These are phyloP conservation scores for Ramichloridium luteum DNA, from an alignment of 2,329 filamentous ascomycete genomes.

Conservation along the genomic window DNA sequence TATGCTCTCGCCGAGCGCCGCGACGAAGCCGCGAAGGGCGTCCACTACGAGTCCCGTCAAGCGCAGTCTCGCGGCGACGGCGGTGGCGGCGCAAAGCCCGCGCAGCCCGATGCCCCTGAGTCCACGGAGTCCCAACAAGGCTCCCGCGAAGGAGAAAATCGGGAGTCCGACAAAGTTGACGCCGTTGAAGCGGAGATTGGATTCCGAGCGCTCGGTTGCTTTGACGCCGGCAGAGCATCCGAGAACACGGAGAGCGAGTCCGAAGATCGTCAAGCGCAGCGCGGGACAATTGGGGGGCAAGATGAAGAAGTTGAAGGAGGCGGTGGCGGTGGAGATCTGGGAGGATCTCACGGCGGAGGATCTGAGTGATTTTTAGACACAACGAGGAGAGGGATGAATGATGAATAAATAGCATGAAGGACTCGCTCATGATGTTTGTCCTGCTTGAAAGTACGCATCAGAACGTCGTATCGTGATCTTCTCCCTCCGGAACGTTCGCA, in stretches of 20 bases:
- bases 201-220: slow-evolving; percentile 4
- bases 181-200: slow-evolving; percentile 4
- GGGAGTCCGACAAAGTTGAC: background rate
- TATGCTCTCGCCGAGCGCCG: slow-evolving; percentile 3
- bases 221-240: slow-evolving; percentile 3
- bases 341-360: slow-evolving; percentile 20
- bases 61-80: background rate
- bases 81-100: background rate
- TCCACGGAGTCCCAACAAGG: background rate
- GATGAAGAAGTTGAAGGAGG: slow-evolving; percentile 12
- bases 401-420: no score
- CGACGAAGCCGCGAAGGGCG: slow-evolving; percentile 7
- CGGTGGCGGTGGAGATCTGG: slow-evolving; percentile 19
- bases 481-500: no score
- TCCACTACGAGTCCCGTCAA: slow-evolving; percentile 4
- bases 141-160: slow-evolving; percentile 2
- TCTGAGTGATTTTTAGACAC: no score
- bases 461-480: no score
- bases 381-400: no score
- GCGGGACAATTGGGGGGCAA: slow-evolving; percentile 6
- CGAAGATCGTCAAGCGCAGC: slow-evolving; percentile 6
- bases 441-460: no score
- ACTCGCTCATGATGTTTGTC: no score
- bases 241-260: slow-evolving; percentile 3
- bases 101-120: slow-evolving; percentile 3